A percentile compares a stretch with the other conserved stretches of the same genome.
Conservation (phyloP, 1,139 yeast genomes). For the Kazachstania sp. region DNA sequence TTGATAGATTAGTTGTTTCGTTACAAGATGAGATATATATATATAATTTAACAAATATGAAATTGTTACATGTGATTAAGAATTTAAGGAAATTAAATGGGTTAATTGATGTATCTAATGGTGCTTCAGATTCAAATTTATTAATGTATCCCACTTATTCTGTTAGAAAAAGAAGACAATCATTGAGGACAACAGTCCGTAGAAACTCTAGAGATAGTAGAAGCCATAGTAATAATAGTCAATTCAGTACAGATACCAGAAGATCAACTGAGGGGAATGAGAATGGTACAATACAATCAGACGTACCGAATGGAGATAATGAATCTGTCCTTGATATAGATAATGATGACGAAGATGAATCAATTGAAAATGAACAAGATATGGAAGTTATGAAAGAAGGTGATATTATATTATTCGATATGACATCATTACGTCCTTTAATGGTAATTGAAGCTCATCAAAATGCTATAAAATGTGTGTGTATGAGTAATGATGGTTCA, state of each 20-base stretch:
- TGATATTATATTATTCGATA: constrained; percentile 83
- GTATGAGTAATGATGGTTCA: constrained; percentile 72
- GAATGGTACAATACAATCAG: too few species aligned
- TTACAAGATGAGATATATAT: constrained; percentile 80
- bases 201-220: neutral
- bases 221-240: neutral
- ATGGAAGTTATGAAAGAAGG: constrained; percentile 39
- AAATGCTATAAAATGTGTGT: constrained; percentile 67
- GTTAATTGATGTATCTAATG: constrained; percentile 50
- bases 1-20: constrained; percentile 63
- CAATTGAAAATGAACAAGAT: too few species aligned
- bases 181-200: neutral
- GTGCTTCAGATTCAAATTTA: constrained; percentile 47
- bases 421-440: constrained; percentile 68
- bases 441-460: constrained; percentile 93
- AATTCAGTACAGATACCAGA: neutral
- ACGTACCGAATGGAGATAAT: too few species aligned
- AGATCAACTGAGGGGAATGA: neutral
- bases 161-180: neutral
- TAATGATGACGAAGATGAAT: neutral
- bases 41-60: constrained; percentile 84
- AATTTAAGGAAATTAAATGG: constrained; percentile 63
- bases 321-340: neutral
- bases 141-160: constrained; percentile 76
- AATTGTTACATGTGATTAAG: constrained; percentile 77